These are phyloP conservation scores for Keqinozyma sinolaborantium DNA, from an alignment of 1,139 yeast genomes.

Conservation along the genomic window DNA sequence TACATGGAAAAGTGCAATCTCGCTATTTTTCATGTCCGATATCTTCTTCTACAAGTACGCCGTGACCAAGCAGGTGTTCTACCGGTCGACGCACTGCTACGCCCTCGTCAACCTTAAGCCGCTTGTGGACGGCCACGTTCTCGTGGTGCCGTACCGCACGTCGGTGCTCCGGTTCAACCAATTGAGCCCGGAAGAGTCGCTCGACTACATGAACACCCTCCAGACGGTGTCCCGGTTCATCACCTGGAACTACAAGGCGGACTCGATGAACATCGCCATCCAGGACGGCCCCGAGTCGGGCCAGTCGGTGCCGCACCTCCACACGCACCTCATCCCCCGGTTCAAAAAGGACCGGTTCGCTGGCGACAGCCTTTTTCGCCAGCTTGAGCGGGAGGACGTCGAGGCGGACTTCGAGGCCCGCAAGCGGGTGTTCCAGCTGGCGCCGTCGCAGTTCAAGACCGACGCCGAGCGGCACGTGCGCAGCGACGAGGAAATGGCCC, in stretches of 20 bases:
- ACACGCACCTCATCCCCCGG: conserved; percentile 89
- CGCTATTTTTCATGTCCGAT: conserved; percentile 12
- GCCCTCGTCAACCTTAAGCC: conserved; percentile 91
- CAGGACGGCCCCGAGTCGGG: conserved; percentile 98
- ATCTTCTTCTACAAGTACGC: conserved; percentile 50
- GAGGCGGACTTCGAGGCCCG: conserved; percentile 30
- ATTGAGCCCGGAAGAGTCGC: conserved; percentile 64
- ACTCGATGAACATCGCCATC: conserved; percentile 79
- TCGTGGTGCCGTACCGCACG: conserved; percentile 76
- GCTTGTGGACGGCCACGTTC: conserved; percentile 83
- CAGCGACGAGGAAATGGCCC: conserved; percentile 55
- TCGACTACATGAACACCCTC: conserved; percentile 76
- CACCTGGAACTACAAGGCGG: conserved; percentile 64
- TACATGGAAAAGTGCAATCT: too few relatives aligned
- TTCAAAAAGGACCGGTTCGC: conserved; percentile 61
- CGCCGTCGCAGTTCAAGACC: conserved; percentile 6
- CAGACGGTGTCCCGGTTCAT: conserved; percentile 69
- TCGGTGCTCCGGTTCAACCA: conserved; percentile 61
- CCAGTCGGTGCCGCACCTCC: conserved; percentile 89
- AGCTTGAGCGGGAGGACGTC: conserved; percentile 49
- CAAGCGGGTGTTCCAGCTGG: conserved; percentile 15
- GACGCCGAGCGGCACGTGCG: conserved; percentile 52
- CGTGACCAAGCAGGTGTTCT: conserved; percentile 65
- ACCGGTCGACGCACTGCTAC: conserved; percentile 55
- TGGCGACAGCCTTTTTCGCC: conserved; percentile 59